These are phyloP conservation scores for Chytridium lagenaria DNA, from an alignment of 371 early-diverging fungal genomes.

Conservation along the genomic window DNA sequence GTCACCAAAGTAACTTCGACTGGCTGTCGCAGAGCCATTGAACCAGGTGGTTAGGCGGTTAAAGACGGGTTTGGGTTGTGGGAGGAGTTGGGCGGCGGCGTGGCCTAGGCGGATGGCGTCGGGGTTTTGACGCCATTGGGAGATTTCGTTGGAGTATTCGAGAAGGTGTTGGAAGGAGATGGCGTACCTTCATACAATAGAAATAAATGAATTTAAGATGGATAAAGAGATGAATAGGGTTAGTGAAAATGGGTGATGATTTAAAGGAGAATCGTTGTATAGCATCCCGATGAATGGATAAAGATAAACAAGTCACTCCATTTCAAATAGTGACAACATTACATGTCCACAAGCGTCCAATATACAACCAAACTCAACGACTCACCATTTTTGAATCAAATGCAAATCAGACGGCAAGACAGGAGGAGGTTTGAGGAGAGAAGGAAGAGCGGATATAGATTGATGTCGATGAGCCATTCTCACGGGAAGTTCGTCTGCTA, in stretches of 20 bases:
- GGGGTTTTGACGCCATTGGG: background rate
- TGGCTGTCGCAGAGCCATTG: background rate
- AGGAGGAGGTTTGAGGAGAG: too few species aligned
- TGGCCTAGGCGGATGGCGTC: background rate
- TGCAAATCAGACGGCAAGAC: slow-evolving; percentile 54
- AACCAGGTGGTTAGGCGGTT: background rate
- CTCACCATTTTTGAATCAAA: slow-evolving; percentile 87
- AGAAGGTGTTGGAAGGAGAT: slow-evolving; percentile 85
- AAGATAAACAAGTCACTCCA: too few species aligned
- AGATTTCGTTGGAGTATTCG: slow-evolving; percentile 49
- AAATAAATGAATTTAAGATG: too few species aligned
- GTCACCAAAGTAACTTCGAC: too few species aligned
- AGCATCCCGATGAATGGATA: too few species aligned
- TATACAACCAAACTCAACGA: too few species aligned
- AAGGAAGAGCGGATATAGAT: slow-evolving; percentile 82
- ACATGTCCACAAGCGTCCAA: too few species aligned
- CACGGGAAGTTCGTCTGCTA: slow-evolving; percentile 83
- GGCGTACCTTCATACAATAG: too few species aligned
- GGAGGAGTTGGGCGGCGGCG: background rate
- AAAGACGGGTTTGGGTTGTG: background rate
- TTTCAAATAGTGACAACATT: too few species aligned
- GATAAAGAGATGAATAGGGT: too few species aligned
- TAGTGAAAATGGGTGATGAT: too few species aligned
- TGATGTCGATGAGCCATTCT: slow-evolving; percentile 90
- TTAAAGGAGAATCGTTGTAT: too few species aligned